phyloP scores from a whole-genome alignment of 1,284 basidiomycete species.

The Pseudomicrostroma phylloplanum region DNA sequence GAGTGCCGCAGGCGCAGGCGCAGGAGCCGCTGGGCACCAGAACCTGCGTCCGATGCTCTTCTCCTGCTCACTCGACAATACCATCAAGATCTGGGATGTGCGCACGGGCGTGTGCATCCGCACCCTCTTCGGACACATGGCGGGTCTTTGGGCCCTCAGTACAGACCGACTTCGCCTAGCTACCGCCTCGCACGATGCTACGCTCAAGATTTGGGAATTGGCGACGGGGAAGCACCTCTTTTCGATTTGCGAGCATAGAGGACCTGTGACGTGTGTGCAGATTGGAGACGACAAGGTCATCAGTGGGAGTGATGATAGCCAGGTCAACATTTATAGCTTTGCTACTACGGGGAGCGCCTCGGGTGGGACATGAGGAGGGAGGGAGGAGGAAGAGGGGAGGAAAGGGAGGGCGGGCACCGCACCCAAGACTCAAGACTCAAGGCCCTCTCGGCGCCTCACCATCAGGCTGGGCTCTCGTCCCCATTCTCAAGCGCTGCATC shows the following conservation, averaged over 20 bases:
- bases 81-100: conserved; percentile 92
- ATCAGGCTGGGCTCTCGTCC: too few species aligned
- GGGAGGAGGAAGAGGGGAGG: too few species aligned
- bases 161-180: conserved; percentile 86
- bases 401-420: too few species aligned
- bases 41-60: conserved; percentile 62
- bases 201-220: conserved; percentile 82
- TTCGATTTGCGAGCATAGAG: conserved; percentile 88
- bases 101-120: conserved; percentile 71
- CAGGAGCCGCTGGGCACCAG: not conserved
- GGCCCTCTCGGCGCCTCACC: too few species aligned
- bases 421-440: too few species aligned
- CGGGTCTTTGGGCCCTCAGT: conserved; percentile 93
- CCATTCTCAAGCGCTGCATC: too few species aligned
- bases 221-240: conserved; percentile 81
- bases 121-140: conserved; percentile 85
- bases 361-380: too few species aligned
- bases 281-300: conserved; percentile 93
- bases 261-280: conserved; percentile 82
- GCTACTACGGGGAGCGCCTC: conserved; percentile 7
- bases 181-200: conserved; percentile 83
- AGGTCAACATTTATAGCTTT: conserved; percentile 55
- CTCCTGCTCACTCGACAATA: conserved; percentile 89
- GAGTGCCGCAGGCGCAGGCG: too few species aligned
- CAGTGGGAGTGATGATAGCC: conserved; percentile 83